These are phyloP conservation scores for Lactifluus echinatus DNA, from an alignment of 768 basidiomycete species.

Conservation along the genomic window DNA sequence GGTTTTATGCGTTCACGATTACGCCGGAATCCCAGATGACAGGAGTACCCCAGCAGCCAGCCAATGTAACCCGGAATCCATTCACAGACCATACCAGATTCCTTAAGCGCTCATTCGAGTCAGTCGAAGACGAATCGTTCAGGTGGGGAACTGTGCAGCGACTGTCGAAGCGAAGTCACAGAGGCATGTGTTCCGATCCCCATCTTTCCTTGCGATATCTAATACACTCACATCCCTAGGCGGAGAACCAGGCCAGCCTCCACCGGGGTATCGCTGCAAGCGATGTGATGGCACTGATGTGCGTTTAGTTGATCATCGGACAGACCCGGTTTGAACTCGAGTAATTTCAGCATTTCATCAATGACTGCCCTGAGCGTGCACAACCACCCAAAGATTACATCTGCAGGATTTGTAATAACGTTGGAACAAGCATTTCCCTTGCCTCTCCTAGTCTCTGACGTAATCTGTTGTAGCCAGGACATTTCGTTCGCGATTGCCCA, in stretches of 20 bases:
- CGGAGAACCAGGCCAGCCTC: constrained; percentile 48
- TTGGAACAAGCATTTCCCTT: constrained; percentile 27
- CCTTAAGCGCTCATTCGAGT: constrained; percentile 46
- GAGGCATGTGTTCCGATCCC: constrained; percentile 33
- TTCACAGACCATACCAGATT: constrained; percentile 39
- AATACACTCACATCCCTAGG: background rate
- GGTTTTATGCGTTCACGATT: constrained; percentile 96
- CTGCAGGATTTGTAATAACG: constrained; percentile 77
- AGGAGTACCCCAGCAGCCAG: constrained; percentile 36
- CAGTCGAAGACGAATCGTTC: constrained; percentile 49
- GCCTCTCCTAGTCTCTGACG: constrained; percentile 1
- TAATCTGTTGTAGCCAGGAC: constrained; percentile 50
- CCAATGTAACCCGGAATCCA: constrained; percentile 65
- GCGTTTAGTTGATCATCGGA: constrained; percentile 16
- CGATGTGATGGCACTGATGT: constrained; percentile 73
- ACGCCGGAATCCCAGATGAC: constrained; percentile 39
- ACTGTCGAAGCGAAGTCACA: constrained; percentile 47
- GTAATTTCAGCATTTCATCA: constrained; percentile 57
- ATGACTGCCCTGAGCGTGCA: constrained; percentile 62
- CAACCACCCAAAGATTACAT: constrained; percentile 79
- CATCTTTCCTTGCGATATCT: background rate
- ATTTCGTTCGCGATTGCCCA: constrained; percentile 86
- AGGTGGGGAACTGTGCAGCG: constrained; percentile 59
- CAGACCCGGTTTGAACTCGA: background rate
- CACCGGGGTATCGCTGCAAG: constrained; percentile 66